Percentiles rank a stretch among this genome's conserved stretches.
phyloP scores from a whole-genome alignment of 129 eudicot species.

The Artemisia argyi region DNA sequence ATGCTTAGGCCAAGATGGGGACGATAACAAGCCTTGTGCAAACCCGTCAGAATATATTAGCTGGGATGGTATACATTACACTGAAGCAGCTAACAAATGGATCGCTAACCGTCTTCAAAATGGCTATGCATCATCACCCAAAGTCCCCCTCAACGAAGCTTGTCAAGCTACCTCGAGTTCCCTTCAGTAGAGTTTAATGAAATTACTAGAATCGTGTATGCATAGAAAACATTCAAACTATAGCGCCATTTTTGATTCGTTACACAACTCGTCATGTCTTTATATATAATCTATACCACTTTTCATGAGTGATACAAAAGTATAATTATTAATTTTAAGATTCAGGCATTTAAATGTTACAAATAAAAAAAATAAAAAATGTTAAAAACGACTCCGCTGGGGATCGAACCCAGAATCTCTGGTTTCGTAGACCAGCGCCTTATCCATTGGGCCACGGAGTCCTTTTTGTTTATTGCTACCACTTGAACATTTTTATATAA shows the following conservation, averaged over 20 bases:
- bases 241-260: too few species aligned
- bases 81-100: constrained; percentile 62
- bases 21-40: constrained; percentile 31
- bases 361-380: too few species aligned
- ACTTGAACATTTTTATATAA: too few species aligned
- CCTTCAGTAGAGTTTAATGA: neutral
- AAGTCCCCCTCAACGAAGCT: constrained; percentile 33
- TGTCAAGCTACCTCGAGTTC: constrained; percentile 16
- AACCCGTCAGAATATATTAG: constrained; percentile 35
- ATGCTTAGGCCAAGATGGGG: constrained; percentile 36
- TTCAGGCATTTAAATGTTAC: too few species aligned
- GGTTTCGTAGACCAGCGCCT: constrained; percentile 97
- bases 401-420: constrained; percentile 95
- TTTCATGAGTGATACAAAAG: too few species aligned
- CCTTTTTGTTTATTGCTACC: neutral
- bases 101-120: constrained; percentile 38
- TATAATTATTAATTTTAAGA: too few species aligned
- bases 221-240: too few species aligned
- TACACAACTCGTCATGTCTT: too few species aligned
- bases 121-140: constrained; percentile 44
- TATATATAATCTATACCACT: too few species aligned
- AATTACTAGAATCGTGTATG: neutral
- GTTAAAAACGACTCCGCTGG: constrained; percentile 63
- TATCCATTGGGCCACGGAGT: constrained; percentile 93
- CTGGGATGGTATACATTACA: constrained; percentile 51